Base-by-base conservation (phyloP, 345 rosid species). In the Eutrema japonicum region DNA sequence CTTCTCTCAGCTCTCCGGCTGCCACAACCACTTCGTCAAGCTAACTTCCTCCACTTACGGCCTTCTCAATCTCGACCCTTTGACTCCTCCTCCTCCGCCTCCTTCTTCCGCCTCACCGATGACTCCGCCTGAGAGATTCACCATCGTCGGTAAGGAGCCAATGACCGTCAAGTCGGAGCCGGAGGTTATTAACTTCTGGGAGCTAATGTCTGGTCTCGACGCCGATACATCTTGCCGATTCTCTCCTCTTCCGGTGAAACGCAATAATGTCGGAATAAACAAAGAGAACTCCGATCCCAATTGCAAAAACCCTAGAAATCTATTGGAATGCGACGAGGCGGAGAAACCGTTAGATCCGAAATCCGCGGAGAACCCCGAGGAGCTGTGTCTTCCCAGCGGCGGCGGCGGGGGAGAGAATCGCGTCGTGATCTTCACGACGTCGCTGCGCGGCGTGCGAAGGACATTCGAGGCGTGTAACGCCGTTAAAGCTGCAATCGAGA, bases 1-100 rank as follows among this genome's bases (percentile, higher is more conserved):
- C 43, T 84, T 93, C 72, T 49, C 87, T 49, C 88, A 83, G 50
- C 88, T 93, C 65, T 78, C 85, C 27, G 74, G 80, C 77, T 80
- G 68, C 89, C 8, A 83, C 92, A 87, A 89, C 79, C 97, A 93
- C 83, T 89, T 91, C 30, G 94, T 89, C 47, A 83, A 87, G 2
- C 97, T 89, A 64, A 93, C 98, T 52, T 93, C 97, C 79, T 79
- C 97, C 72, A 87, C 98, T 11, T 93, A 93, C 55, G 92, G 94
- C 49, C 89, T 91, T 65, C 97, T 93, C 83, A 83, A 86, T 72
- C 87, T 91, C 40, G 97, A 93, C 16, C 87, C 96, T 2, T 68
- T 77, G 0, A 64, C 83, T 0, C 74, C 80, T 60, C 16, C 16
- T 16, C 64, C 22, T 7, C 1, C 79, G 62, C 5, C 63, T 64